Percentiles rank a stretch among this genome's conserved stretches.
phyloP scores from a whole-genome alignment of 306 rosid genomes.

The Corylus americana region DNA sequence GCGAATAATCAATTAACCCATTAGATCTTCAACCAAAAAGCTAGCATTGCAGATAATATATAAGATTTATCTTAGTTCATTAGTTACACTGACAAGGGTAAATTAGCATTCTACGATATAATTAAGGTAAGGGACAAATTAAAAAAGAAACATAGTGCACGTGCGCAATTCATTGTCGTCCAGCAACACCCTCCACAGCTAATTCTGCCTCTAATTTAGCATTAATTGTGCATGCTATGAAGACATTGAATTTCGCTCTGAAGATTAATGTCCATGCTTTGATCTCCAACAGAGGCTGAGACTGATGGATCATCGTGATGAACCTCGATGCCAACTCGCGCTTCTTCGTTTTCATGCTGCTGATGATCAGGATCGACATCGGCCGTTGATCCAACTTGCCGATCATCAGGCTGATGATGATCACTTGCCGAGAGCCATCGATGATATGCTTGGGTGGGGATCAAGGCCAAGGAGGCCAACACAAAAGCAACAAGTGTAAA shows the following conservation, averaged over 20 bases:
- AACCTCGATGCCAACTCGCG: neutral
- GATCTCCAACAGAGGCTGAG: neutral
- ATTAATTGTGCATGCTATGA: neutral
- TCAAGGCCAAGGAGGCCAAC: neutral
- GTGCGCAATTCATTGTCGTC: neutral
- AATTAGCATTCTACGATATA: neutral
- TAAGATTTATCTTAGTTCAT: neutral
- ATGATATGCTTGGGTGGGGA: neutral
- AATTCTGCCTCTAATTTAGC: neutral
- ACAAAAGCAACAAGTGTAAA: constrained; percentile 1
- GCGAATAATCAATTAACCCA: no score
- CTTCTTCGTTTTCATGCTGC: neutral
- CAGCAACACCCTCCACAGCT: neutral
- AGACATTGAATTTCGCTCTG: neutral
- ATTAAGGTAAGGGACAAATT: neutral
- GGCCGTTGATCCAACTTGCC: neutral
- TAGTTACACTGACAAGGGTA: neutral
- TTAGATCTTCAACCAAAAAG: neutral
- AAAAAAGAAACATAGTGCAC: neutral
- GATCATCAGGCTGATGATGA: neutral
- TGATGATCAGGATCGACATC: neutral
- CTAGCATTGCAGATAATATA: neutral
- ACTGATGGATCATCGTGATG: neutral
- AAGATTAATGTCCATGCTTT: neutral
- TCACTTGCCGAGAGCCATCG: neutral